A percentile compares a stretch with the other conserved stretches of the same genome.
Evolutionary conservation across 192 early-diverging fungal species (phyloP).

Genomic region (Backusella circina): DNA sequence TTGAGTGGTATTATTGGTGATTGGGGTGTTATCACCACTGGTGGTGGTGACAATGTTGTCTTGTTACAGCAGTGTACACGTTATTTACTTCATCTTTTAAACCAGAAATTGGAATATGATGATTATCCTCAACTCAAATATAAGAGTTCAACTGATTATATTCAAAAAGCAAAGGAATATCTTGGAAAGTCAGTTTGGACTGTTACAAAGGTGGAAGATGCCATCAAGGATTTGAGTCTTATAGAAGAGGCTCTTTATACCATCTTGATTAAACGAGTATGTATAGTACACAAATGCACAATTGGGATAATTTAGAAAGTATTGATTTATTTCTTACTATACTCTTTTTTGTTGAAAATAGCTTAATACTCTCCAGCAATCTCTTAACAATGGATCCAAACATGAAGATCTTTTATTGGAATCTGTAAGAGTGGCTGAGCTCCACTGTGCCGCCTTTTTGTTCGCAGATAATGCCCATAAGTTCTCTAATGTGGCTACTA

Average conservation of each 20-base stretch:
- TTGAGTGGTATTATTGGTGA: constrained; percentile 57
- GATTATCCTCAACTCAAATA: constrained; percentile 23
- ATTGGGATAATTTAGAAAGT: background rate
- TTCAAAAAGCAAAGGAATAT: constrained; percentile 9
- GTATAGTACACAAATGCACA: background rate
- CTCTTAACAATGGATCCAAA: constrained; percentile 12
- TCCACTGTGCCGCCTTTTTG: constrained; percentile 30
- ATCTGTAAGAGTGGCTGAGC: constrained; percentile 25
- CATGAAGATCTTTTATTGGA: constrained; percentile 30
- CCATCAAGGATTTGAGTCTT: constrained; percentile 1
- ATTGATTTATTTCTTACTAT: background rate
- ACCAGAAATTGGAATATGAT: constrained; percentile 24
- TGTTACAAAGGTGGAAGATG: background rate
- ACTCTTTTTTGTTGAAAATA: background rate
- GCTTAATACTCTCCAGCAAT: constrained; percentile 16
- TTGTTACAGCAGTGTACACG: constrained; percentile 48
- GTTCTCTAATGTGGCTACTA: background rate
- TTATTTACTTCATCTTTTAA: constrained; percentile 33
- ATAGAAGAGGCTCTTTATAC: constrained; percentile 23
- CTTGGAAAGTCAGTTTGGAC: constrained; percentile 9
- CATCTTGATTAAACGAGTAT: constrained; percentile 22
- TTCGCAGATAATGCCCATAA: constrained; percentile 13
- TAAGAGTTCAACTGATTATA: constrained; percentile 14
- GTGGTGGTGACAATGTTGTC: constrained; percentile 47
- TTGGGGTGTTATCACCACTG: constrained; percentile 62